phyloP scores from a whole-genome alignment of 2,329 filamentous ascomycete genomes.

The Erysiphe pulchra region DNA sequence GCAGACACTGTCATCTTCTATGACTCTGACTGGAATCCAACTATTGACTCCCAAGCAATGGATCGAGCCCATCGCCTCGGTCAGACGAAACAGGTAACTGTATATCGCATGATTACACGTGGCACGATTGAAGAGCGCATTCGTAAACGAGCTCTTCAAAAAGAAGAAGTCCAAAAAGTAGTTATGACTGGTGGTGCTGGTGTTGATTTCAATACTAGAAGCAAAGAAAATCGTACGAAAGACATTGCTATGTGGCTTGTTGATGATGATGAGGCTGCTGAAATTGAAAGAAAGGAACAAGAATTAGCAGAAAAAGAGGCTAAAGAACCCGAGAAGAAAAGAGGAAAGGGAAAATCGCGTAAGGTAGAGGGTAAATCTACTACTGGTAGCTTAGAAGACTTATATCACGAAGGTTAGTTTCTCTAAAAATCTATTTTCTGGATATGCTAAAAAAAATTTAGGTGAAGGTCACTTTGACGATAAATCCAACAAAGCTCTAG shows the following conservation, averaged over 20 bases:
- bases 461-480: conserved; percentile 95
- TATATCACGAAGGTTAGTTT: conserved; percentile 92
- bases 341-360: conserved; percentile 28
- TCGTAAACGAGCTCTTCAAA: conserved; percentile 84
- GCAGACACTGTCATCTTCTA: conserved; percentile 99
- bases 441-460: conserved; percentile 15
- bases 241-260: conserved; percentile 98
- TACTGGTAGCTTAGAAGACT: conserved; percentile 58
- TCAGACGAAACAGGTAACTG: conserved; percentile 84
- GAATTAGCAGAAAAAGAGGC: conserved; percentile 35
- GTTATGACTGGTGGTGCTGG: conserved; percentile 77
- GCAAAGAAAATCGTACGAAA: conserved; percentile 78
- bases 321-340: conserved; percentile 40
- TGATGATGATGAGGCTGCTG: conserved; percentile 83
- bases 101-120: conserved; percentile 89
- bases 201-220: conserved; percentile 88
- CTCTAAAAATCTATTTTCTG: conserved; percentile 1
- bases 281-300: conserved; percentile 80
- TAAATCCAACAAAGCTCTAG: conserved; percentile 53
- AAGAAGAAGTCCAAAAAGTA: conserved; percentile 94
- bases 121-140: conserved; percentile 97
- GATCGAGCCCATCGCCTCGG: conserved; percentile 93
- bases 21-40: conserved; percentile 98
- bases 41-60: conserved; percentile 97
- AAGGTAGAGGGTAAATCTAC: conserved; percentile 30